Evolutionary conservation across 805 yeast species (phyloP), one percentile per base, ranked within the genome.

Genomic region (Yarrowia osloensis): DNA sequence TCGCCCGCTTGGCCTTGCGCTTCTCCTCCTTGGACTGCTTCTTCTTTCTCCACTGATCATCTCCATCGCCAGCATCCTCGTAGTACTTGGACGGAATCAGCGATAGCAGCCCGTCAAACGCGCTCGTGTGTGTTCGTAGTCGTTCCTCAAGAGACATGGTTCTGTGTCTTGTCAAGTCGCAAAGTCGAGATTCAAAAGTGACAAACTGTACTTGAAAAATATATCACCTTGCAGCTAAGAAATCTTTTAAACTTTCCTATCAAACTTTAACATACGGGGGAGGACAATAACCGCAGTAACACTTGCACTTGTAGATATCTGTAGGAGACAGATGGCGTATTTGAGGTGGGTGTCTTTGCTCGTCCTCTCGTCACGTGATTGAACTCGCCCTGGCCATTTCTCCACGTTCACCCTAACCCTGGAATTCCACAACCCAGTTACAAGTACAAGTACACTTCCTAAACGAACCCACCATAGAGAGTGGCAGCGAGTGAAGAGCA

Each of bases 1-100:
- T 93, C 67, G 85, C 84, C 70, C 85, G 80, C 74, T 89, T 89
- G 70, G 84, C 86, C 70, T 81, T 85, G 22, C 81, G 77, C 71
- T 90, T 91, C 66, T 82, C 85, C 72, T 88, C 89, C 67, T 77
- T 77, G 33, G 86, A 77, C 77, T 87, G 85, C 80, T 91, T 91
- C 79, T 87, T 90, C 72, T 88, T 88, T 72, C 88, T 87, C 98
- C 98, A 93, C 78, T 94, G 98, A 65, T 88, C 88, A 72, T 88
- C 87, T 2, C 94, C 88, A 68, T 90, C 94, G 44, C 90, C 97
- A 3, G 66, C 66, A 76, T 93, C 97, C 75, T 90, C 92, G 76
- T 94, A 94, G 74, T 89, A 92, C 74, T 92, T 91, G 2, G 98
- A 97, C 3, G 98, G 98, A 68, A 94, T 93, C 76, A 94, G 80